These are phyloP conservation scores for Aspergillus egyptiacus DNA, from an alignment of 495 filamentous ascomycete genomes.

Conservation along the genomic window DNA sequence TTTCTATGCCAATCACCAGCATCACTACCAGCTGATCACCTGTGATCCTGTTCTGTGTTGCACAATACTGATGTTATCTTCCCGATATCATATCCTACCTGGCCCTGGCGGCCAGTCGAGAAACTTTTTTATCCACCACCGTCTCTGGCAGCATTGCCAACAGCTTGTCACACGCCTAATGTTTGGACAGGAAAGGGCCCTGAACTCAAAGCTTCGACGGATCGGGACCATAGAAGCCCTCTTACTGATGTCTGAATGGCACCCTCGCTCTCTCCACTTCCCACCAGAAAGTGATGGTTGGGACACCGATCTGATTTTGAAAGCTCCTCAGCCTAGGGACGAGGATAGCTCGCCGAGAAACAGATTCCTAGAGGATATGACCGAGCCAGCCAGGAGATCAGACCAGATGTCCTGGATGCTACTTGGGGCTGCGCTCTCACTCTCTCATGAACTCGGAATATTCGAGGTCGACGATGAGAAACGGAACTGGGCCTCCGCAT, in stretches of 20 bases:
- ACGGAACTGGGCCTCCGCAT: conserved; percentile 10
- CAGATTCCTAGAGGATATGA: conserved; percentile 43
- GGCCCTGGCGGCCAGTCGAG: conserved; percentile 46
- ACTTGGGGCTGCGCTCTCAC: conserved; percentile 45
- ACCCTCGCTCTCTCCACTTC: conserved; percentile 49
- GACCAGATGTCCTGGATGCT: conserved; percentile 57
- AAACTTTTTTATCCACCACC: conserved; percentile 50
- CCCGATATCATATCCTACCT: conserved; percentile 47
- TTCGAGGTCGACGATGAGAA: conserved; percentile 40
- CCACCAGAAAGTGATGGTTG: conserved; percentile 47
- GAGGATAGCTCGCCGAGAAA: conserved; percentile 24
- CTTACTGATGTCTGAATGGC: conserved; percentile 51
- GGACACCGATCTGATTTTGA: conserved; percentile 38
- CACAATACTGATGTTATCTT: conserved; percentile 51
- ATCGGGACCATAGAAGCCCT: conserved; percentile 50
- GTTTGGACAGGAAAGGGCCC: conserved; percentile 46
- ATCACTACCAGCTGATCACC: conserved; percentile 41
- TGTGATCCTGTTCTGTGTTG: conserved; percentile 45
- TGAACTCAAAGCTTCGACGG: conserved; percentile 38
- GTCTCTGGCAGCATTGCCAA: conserved; percentile 50
- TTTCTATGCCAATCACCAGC: conserved; percentile 43
- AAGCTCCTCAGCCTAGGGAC: conserved; percentile 18
- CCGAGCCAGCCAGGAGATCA: conserved; percentile 47
- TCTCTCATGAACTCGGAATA: conserved; percentile 46
- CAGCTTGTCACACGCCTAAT: conserved; percentile 46